A percentile compares a stretch with the other conserved stretches of the same genome.
Evolutionary conservation across 148 eudicot genomes (phyloP).

Genomic region (Diospyros kaki): DNA sequence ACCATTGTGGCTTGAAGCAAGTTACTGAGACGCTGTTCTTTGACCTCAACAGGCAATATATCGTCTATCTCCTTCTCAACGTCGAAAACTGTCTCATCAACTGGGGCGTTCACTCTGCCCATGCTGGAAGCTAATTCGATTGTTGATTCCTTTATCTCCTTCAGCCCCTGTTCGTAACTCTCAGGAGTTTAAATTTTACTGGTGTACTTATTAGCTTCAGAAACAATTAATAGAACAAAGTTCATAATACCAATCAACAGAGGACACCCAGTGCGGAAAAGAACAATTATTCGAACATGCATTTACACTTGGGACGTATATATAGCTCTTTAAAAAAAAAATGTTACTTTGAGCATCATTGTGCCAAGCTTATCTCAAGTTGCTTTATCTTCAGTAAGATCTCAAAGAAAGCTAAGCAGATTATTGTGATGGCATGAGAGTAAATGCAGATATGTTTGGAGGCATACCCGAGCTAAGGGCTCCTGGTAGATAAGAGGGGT

Average conservation of each 20-base stretch:
- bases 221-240: no score
- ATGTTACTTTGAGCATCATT: not conserved
- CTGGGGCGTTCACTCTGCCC: slow-evolving; percentile 74
- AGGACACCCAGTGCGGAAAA: no score
- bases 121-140: slow-evolving; percentile 66
- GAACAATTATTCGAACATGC: no score
- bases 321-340: no score
- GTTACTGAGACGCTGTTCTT: slow-evolving; percentile 90
- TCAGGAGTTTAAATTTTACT: not conserved
- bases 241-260: no score
- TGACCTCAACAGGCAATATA: slow-evolving; percentile 80
- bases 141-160: slow-evolving; percentile 82
- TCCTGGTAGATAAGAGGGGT: slow-evolving; percentile 81
- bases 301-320: no score
- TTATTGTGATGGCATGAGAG: not conserved
- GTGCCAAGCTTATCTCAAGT: not conserved
- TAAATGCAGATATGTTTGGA: not conserved
- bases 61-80: slow-evolving; percentile 87
- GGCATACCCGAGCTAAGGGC: slow-evolving; percentile 50
- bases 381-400: not conserved
- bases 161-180: slow-evolving; percentile 50
- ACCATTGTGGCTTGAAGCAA: slow-evolving; percentile 75
- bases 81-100: slow-evolving; percentile 76
- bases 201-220: not conserved
- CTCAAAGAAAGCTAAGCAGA: slow-evolving; percentile 3